phyloP scores from a whole-genome alignment of 352 stramenopile genomes.

The Aphanomyces euteiches region DNA sequence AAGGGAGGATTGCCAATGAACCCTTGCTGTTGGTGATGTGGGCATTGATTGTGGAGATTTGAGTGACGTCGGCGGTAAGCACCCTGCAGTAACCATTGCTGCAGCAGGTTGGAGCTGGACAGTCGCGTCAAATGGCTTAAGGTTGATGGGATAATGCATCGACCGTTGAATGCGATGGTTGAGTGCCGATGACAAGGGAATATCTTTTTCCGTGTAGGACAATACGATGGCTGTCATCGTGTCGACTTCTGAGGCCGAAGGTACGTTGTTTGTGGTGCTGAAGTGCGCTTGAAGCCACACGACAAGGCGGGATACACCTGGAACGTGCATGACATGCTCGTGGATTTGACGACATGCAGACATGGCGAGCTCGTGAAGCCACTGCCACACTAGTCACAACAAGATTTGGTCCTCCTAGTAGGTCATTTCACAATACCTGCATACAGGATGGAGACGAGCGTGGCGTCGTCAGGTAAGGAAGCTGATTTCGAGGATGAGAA shows the following conservation, averaged over 20 bases:
- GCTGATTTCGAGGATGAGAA: constrained; percentile 4
- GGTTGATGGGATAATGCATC: constrained; percentile 52
- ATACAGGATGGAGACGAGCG: not conserved
- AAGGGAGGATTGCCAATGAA: constrained; percentile 71
- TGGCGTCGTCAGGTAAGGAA: constrained; percentile 5
- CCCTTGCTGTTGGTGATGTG: constrained; percentile 62
- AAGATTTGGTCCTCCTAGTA: too few relatives aligned
- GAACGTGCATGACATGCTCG: constrained; percentile 13
- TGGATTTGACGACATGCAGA: constrained; percentile 17
- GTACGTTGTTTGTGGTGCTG: not conserved
- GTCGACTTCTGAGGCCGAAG: constrained; percentile 6
- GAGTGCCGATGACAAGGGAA: constrained; percentile 73
- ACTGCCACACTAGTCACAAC: constrained; percentile 1
- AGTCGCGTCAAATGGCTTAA: constrained; percentile 73
- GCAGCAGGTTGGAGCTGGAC: constrained; percentile 54
- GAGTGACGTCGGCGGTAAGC: constrained; percentile 23
- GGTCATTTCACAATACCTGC: not conserved
- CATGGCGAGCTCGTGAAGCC: constrained; percentile 15
- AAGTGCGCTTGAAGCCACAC: constrained; percentile 13
- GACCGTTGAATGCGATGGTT: constrained; percentile 82
- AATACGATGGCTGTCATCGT: constrained; percentile 57
- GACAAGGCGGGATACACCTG: not conserved
- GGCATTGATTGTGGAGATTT: constrained; percentile 77
- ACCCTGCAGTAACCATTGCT: not conserved
- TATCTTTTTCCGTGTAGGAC: constrained; percentile 84